Conservation (phyloP, 495 filamentous ascomycete genomes). For the Trichoderma asperelloides region DNA sequence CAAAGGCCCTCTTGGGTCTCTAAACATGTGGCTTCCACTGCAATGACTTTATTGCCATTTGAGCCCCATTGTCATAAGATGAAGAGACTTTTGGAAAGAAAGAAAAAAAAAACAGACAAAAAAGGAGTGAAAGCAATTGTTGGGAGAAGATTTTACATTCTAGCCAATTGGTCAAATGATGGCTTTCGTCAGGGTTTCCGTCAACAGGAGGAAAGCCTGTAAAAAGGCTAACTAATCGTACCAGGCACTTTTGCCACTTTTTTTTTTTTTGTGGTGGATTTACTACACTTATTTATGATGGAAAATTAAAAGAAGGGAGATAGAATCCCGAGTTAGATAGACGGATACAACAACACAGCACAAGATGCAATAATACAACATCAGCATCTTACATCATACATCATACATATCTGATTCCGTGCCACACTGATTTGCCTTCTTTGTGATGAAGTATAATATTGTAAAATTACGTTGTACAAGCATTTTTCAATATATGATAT, state of each 20-base stretch:
- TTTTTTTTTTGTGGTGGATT: background rate
- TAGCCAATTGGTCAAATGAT: too few species aligned
- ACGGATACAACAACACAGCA: background rate
- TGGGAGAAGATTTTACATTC: background rate
- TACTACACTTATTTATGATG: background rate
- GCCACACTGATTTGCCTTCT: background rate
- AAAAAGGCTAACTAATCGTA: too few species aligned
- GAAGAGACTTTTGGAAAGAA: too few species aligned
- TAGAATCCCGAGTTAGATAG: background rate
- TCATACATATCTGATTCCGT: background rate
- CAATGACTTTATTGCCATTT: background rate
- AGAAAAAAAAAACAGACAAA: too few species aligned
- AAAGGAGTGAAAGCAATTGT: too few species aligned
- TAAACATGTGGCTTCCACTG: constrained; percentile 4
- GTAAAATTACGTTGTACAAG: too few species aligned
- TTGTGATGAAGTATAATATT: background rate
- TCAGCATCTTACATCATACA: background rate
- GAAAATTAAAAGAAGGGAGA: background rate
- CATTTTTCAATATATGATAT: too few species aligned
- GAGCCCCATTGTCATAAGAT: background rate
- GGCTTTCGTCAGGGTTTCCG: too few species aligned
- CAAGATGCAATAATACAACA: background rate
- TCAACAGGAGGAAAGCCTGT: too few species aligned
- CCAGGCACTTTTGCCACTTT: too few species aligned
- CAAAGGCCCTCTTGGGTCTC: constrained; percentile 58